Conservation (phyloP, 2,329 filamentous ascomycete genomes). For the Hymenoscyphus occultus region DNA sequence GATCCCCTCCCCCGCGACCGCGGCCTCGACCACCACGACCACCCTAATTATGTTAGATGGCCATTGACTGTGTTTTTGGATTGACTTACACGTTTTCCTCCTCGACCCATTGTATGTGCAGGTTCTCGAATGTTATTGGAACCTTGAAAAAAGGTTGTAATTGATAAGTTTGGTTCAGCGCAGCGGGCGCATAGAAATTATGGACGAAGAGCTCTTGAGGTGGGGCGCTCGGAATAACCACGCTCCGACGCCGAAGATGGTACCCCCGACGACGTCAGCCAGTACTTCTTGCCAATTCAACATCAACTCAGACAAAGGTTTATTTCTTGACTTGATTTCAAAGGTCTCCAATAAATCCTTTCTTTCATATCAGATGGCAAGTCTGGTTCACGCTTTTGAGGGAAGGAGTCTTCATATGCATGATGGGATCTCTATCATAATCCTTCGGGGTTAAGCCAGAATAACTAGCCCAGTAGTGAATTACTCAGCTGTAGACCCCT, state of each 20-base stretch:
- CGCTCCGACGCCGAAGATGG: neutral
- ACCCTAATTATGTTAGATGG: slow-evolving; percentile 14
- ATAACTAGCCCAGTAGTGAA: neutral
- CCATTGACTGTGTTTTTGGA: neutral
- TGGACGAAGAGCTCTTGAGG: neutral
- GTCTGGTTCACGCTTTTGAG: too few species aligned
- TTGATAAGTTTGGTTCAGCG: neutral
- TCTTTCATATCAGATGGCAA: too few species aligned
- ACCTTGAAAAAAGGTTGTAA: slow-evolving; percentile 1
- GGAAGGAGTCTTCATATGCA: too few species aligned
- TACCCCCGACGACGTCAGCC: neutral
- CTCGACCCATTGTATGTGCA: slow-evolving; percentile 29
- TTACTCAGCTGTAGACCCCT: neutral
- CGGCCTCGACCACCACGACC: slow-evolving; percentile 23
- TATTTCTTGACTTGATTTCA: too few species aligned
- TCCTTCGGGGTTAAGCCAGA: neutral
- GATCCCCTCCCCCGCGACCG: slow-evolving; percentile 23
- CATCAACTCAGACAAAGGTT: too few species aligned
- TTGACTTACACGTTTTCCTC: slow-evolving; percentile 32
- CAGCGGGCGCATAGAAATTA: neutral
- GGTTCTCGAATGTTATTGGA: neutral
- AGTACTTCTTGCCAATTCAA: neutral
- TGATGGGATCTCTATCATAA: neutral
- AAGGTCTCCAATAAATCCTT: too few species aligned
- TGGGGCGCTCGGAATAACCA: neutral